A percentile compares a stretch with the other conserved stretches of the same genome.
Conservation (phyloP, 768 basidiomycete species). For the Suillus ampliporus region DNA sequence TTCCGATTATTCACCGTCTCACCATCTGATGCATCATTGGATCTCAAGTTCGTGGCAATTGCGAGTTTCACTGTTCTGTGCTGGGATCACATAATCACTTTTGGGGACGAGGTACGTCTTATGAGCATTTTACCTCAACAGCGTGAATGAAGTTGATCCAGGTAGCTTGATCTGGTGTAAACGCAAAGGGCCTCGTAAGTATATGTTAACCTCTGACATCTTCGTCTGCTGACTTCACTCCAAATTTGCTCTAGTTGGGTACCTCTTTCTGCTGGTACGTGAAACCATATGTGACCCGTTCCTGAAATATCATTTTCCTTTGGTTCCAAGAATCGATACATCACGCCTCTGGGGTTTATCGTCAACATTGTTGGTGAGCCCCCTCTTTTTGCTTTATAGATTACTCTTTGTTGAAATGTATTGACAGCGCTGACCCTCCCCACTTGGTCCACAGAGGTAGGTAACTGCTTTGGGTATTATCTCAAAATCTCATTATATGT, state of each 20-base stretch:
- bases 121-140: background rate
- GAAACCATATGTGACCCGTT: background rate
- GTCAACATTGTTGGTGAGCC: constrained; percentile 47
- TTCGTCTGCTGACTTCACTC: constrained; percentile 35
- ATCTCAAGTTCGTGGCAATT: constrained; percentile 51
- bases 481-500: background rate
- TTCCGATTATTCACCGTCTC: background rate
- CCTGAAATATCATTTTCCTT: background rate
- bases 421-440: background rate
- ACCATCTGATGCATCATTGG: background rate
- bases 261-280: constrained; percentile 42
- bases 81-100: constrained; percentile 45
- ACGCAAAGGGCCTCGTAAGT: constrained; percentile 51
- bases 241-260: constrained; percentile 29
- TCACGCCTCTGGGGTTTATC: constrained; percentile 62
- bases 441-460: background rate
- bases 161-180: constrained; percentile 43
- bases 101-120: constrained; percentile 36
- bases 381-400: background rate
- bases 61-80: constrained; percentile 53
- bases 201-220: constrained; percentile 21
- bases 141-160: constrained; percentile 10
- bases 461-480: background rate
- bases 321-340: constrained; percentile 55
- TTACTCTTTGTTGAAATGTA: background rate